These are phyloP conservation scores for Globisporangium mamillatum DNA, from an alignment of 352 stramenopile species.

Conservation along the genomic window DNA sequence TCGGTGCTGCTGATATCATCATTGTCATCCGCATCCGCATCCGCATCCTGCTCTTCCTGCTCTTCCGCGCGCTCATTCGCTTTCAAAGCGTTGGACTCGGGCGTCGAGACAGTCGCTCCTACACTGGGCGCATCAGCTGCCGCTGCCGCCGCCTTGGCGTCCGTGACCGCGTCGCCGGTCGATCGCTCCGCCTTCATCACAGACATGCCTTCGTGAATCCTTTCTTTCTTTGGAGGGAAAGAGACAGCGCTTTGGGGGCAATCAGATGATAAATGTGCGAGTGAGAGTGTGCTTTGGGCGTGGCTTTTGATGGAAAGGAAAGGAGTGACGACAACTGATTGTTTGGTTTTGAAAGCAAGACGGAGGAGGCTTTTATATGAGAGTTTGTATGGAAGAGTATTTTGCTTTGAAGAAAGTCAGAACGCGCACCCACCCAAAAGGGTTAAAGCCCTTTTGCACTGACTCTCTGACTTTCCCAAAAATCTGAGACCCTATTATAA, in stretches of 20 bases:
- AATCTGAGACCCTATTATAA: no score
- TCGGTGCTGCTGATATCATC: not conserved
- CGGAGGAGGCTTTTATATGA: slow-evolving; percentile 6
- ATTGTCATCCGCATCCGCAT: not conserved
- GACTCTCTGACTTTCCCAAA: no score
- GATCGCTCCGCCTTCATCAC: slow-evolving; percentile 12
- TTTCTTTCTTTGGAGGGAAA: not conserved
- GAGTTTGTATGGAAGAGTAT: slow-evolving; percentile 12
- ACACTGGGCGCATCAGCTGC: not conserved
- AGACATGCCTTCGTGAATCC: not conserved
- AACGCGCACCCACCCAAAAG: not conserved
- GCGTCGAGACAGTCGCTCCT: not conserved
- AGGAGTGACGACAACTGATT: slow-evolving; percentile 3
- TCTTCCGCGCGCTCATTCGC: slow-evolving; percentile 5
- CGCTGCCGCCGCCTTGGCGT: not conserved
- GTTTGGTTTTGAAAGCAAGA: not conserved
- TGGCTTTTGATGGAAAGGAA: slow-evolving; percentile 2
- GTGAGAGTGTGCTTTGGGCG: not conserved
- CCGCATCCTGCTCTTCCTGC: not conserved
- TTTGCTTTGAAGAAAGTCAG: slow-evolving; percentile 7
- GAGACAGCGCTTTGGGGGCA: not conserved
- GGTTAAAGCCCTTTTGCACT: not conserved
- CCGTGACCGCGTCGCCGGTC: not conserved
- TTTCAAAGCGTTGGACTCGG: slow-evolving; percentile 5
- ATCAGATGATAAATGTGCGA: slow-evolving; percentile 3